Base-by-base conservation (phyloP, 306 rosid species). In the Quercus parvula region DNA sequence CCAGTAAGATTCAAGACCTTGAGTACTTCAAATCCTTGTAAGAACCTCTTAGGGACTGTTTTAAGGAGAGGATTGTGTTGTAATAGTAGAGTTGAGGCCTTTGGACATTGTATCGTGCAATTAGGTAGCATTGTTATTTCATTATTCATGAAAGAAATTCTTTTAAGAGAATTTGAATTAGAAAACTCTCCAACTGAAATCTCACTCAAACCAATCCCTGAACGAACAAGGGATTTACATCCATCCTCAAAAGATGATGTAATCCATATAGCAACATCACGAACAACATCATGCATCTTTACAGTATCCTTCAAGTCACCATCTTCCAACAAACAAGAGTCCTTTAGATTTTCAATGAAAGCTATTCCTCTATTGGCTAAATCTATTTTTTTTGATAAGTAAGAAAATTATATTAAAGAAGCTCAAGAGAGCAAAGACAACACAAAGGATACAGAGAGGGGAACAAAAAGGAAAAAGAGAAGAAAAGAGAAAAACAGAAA, bases 321-420 rank as follows among this genome's bases (percentile, higher is more conserved):
- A 11, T 46, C 54, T 46, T 46, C 54, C 15, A 46, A 46, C 54
- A 46, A 46, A 8, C 54, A 46, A 22, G 71, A 70, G 64, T 78
- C 76, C 59, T 78, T 78, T 77, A 71, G 71, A 78, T 44, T 22
- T 70, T 70, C 76, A 58, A 79, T 61, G 56, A 51, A 71, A 67
- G 63, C 64, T 28, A 38, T 68, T 46, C 80, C 3, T n/a, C 38
- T 31, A 46, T 8, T 10, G 4, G n/a, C n/a, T n/a, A n/a, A n/a
- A n/a, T n/a, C n/a, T n/a, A n/a, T n/a, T n/a, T n/a, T n/a, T n/a
- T n/a, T n/a, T n/a, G n/a, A n/a, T n/a, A n/a, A n/a, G n/a, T n/a
- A n/a, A n/a, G n/a, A n/a, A n/a, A n/a, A n/a, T n/a, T n/a, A n/a
- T n/a, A n/a, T n/a, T n/a, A n/a, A n/a, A n/a, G n/a, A n/a, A n/a